These are phyloP conservation scores for Calonectria pauciramosa DNA, from an alignment of 2,329 filamentous ascomycete species.

Conservation along the genomic window DNA sequence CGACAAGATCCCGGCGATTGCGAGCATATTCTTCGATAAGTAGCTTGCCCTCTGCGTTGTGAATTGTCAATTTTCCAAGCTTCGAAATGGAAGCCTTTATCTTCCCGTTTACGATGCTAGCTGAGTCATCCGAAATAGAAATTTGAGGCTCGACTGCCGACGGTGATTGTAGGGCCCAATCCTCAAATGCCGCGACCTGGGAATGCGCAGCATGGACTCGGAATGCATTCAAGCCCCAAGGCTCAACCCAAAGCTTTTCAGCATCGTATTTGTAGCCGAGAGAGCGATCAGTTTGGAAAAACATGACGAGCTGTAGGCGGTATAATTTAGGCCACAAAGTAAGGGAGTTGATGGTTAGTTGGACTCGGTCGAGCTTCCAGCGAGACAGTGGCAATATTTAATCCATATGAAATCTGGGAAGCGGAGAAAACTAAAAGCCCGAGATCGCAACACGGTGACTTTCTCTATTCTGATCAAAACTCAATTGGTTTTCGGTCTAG, in stretches of 20 bases:
- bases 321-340: neutral
- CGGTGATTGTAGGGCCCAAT: constrained; percentile 11
- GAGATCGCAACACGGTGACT: too few relatives aligned
- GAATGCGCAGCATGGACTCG: neutral
- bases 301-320: neutral
- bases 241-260: neutral
- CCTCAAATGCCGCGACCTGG: neutral
- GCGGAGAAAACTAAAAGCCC: too few relatives aligned
- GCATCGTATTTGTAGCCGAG: constrained; percentile 13
- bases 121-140: neutral
- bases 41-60: constrained; percentile 34
- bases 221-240: constrained; percentile 10
- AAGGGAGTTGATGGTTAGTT: too few relatives aligned
- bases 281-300: neutral
- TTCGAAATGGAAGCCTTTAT: neutral
- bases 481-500: too few relatives aligned
- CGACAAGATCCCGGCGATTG: constrained; percentile 56
- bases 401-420: too few relatives aligned
- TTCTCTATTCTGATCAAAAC: too few relatives aligned
- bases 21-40: constrained; percentile 51
- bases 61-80: constrained; percentile 7
- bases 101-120: neutral
- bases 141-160: neutral
- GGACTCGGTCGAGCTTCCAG: neutral
- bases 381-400: too few relatives aligned